Conservation (phyloP, 2,329 filamentous ascomycete species). For the Acephala macrosclerotiorum region DNA sequence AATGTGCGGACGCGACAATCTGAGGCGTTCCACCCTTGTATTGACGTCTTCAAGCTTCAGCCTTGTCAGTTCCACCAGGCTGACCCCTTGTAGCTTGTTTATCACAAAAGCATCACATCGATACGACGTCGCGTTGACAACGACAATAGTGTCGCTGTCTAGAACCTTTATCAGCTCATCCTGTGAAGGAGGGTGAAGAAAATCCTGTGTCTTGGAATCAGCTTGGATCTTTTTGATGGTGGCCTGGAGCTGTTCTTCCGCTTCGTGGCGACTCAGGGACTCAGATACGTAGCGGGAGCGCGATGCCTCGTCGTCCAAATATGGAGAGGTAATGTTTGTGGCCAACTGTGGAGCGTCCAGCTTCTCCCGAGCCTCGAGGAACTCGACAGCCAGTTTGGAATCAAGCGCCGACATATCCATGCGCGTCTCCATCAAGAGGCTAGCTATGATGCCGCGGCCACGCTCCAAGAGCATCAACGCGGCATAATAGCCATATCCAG, state of each 20-base stretch:
- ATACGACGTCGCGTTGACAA: conserved; percentile 43
- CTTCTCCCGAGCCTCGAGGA: too few relatives aligned
- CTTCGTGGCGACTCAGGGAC: too few relatives aligned
- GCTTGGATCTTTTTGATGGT: too few relatives aligned
- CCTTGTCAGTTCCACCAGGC: conserved; percentile 23
- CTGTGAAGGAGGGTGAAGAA: conserved; percentile 35
- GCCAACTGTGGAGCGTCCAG: too few relatives aligned
- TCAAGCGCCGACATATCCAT: too few relatives aligned
- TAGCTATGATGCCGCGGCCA: conserved; percentile 41
- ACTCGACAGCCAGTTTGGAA: too few relatives aligned
- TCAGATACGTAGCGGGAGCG: too few relatives aligned
- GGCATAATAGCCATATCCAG: conserved; percentile 12
- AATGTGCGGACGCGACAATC: too few relatives aligned
- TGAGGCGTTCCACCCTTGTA: background rate
- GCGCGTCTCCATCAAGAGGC: conserved; percentile 32
- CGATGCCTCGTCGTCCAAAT: too few relatives aligned
- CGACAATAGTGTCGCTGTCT: conserved; percentile 39
- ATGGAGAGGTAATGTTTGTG: too few relatives aligned
- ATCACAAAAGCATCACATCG: conserved; percentile 46
- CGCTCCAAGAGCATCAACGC: conserved; percentile 39
- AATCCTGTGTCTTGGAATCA: conserved; percentile 22
- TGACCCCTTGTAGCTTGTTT: conserved; percentile 24
- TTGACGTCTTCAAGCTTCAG: conserved; percentile 6
- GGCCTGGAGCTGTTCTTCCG: too few relatives aligned
- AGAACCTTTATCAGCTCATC: conserved; percentile 37